Evolutionary conservation across 192 early-diverging fungal genomes (phyloP).

Genomic region (Backusella parvicylindrica): DNA sequence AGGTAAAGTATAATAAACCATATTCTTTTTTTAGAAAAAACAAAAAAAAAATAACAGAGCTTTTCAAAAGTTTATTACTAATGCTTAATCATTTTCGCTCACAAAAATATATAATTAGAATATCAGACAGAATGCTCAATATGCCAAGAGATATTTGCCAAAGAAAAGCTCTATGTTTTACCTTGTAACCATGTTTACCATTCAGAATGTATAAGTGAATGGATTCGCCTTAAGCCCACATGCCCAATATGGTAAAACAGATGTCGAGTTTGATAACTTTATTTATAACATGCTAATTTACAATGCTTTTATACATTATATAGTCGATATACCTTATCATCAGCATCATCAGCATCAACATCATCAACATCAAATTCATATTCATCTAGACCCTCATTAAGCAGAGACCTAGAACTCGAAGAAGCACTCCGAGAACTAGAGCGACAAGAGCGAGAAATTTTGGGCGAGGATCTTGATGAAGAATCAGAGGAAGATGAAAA

Average conservation of each 20-base stretch:
- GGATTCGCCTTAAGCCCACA: not conserved
- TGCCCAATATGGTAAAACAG: slow-evolving; percentile 4
- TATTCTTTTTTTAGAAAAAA: not conserved
- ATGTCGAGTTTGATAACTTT: not conserved
- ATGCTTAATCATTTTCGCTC: not conserved
- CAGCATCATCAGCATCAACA: not conserved
- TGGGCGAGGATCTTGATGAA: not conserved
- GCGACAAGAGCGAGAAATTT: not conserved
- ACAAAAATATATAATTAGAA: not conserved
- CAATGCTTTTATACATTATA: no score
- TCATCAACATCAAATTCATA: not conserved
- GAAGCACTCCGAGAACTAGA: not conserved
- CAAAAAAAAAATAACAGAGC: not conserved
- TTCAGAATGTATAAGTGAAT: not conserved
- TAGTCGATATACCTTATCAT: not conserved
- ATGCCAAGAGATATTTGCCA: not conserved
- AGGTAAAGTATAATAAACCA: not conserved
- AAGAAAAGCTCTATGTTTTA: not conserved
- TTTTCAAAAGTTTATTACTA: not conserved
- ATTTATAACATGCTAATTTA: no score
- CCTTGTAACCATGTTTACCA: not conserved
- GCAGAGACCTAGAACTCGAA: not conserved
- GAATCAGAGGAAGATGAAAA: not conserved
- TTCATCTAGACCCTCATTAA: no score
- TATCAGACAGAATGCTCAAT: not conserved